Percentiles rank a stretch among this genome's conserved stretches.
These are phyloP conservation scores for Colletotrichum lini DNA, from an alignment of 2,329 filamentous ascomycete genomes.

Conservation along the genomic window DNA sequence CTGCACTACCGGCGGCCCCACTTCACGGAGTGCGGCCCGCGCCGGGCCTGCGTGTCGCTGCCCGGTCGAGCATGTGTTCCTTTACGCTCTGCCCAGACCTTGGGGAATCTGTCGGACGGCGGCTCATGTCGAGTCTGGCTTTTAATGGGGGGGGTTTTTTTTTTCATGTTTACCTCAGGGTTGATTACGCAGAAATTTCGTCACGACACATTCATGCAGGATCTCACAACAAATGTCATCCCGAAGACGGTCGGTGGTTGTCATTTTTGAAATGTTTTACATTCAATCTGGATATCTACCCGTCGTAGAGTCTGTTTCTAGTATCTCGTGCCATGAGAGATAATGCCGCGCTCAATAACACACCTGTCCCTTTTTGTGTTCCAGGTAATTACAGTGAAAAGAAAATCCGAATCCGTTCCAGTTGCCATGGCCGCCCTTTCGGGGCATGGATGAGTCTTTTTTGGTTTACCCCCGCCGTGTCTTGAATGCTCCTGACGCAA, in stretches of 20 bases:
- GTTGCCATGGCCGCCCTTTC: conserved; percentile 23
- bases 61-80: background rate
- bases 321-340: conserved; percentile 11
- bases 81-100: background rate
- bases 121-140: no score
- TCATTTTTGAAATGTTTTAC: conserved; percentile 9
- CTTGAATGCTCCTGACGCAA: conserved; percentile 36
- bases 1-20: background rate
- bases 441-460: conserved; percentile 32
- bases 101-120: background rate
- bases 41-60: background rate
- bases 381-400: conserved; percentile 39
- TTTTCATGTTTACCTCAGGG: no score
- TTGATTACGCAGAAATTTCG: no score
- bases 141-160: no score
- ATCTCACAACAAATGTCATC: background rate
- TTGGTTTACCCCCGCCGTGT: conserved; percentile 7
- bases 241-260: background rate
- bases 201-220: no score
- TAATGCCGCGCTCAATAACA: conserved; percentile 34
- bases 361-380: conserved; percentile 25
- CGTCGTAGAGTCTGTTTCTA: conserved; percentile 12
- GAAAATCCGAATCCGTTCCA: conserved; percentile 31
- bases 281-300: conserved; percentile 33
- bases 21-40: conserved; percentile 24